phyloP scores from a whole-genome alignment of 148 eudicot genomes.

The Bassia scoparia region DNA sequence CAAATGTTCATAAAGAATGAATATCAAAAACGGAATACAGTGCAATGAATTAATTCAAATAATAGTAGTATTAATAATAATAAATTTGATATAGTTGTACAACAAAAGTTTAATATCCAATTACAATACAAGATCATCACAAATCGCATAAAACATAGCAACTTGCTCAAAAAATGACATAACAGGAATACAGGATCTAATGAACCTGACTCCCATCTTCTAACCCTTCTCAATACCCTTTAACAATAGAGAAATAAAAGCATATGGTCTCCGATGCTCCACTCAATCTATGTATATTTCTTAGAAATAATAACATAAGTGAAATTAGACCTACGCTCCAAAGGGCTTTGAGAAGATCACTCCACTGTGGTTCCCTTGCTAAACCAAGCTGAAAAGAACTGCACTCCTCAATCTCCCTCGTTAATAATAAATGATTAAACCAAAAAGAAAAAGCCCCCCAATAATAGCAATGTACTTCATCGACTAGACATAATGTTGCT shows the following conservation, averaged over 20 bases:
- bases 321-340: slow-evolving; percentile 25
- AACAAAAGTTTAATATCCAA: slow-evolving; percentile 14
- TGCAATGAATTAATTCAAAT: slow-evolving; percentile 20
- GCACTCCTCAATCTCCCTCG: not conserved
- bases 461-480: slow-evolving; percentile 1
- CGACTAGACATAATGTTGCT: not conserved
- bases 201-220: slow-evolving; percentile 6
- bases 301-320: not conserved
- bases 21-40: not conserved
- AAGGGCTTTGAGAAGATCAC: slow-evolving; percentile 21
- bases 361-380: slow-evolving; percentile 20
- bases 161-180: not conserved
- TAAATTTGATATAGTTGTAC: slow-evolving; percentile 24
- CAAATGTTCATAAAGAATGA: not conserved
- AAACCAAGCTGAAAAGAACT: slow-evolving; percentile 8
- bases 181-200: slow-evolving; percentile 6
- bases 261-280: not conserved
- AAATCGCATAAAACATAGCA: not conserved
- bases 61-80: not conserved
- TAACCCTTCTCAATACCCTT: slow-evolving; percentile 6
- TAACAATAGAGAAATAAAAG: not conserved
- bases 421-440: not conserved
- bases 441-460: not conserved
- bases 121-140: slow-evolving; percentile 14
- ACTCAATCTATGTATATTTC: not conserved